Percentiles rank a stretch among this genome's conserved stretches.
Evolutionary conservation across 202 grass and related monocot genomes (phyloP).

Genomic region (Carex arenaria): DNA sequence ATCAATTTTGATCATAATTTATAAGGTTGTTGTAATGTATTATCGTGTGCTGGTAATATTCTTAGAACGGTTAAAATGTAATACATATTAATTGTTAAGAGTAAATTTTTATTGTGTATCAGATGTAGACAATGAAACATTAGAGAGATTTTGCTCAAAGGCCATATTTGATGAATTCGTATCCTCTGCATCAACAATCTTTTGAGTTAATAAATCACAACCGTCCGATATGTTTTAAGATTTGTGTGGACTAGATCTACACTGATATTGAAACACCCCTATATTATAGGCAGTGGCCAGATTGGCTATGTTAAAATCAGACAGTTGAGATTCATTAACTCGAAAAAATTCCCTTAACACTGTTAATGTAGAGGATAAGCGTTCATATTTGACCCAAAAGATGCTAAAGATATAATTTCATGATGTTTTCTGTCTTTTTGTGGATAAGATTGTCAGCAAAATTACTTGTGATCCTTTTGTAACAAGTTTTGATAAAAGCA

Average conservation of each 20-base stretch:
- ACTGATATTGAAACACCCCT: no score
- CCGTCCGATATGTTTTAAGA: no score
- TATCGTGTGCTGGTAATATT: not conserved
- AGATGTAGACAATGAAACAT: not conserved
- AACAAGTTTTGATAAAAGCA: not conserved
- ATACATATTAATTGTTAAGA: not conserved
- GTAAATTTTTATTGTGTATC: not conserved
- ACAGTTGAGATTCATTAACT: no score
- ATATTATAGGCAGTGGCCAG: no score
- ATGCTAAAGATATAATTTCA: not conserved
- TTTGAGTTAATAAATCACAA: no score
- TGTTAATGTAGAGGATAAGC: no score
- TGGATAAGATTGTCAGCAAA: not conserved
- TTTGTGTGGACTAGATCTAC: no score
- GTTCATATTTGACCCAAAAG: not conserved
- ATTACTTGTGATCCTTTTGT: not conserved
- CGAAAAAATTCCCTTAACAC: no score
- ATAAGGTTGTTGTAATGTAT: not conserved
- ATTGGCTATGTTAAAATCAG: no score
- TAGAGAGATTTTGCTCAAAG: not conserved
- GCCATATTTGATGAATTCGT: not conserved
- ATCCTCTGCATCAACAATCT: no score
- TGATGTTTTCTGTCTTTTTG: not conserved
- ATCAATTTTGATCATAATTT: slow-evolving; percentile 14
- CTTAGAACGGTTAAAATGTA: not conserved